Base-by-base conservation (phyloP, 2,329 filamentous ascomycete genomes). In the Berkeleyomyces rouxiae region DNA sequence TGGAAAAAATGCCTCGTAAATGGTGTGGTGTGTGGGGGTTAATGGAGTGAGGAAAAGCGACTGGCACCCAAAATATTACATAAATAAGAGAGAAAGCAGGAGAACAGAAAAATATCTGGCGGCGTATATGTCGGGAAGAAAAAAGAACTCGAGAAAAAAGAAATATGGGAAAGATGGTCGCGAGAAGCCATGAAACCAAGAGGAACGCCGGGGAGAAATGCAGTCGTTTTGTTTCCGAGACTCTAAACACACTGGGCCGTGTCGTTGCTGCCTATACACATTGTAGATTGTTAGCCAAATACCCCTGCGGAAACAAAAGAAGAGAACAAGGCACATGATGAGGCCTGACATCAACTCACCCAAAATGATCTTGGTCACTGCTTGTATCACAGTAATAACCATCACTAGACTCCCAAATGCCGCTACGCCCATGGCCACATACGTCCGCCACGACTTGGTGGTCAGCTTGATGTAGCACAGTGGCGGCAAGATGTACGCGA, bases 401-500 rank as follows among this genome's bases (percentile, higher is more conserved):
- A 96, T 90, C 63, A 96, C 91, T 2, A 79, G 75, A 61, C 81
- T 77, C 3, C 91, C 92, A 77, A 96, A 96, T 10, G 74, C 82
- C 64, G 92, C 88, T n/a, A 83, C 78, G 57, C 79, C 83, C 36
- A 83, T 82, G 10, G 88, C 85, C 65, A 89, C 80, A 65, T 84
- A 85, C 16, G 86, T 90, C 71, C 81, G 85, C 79, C 85, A 87
- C 69, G 82, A 85, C 67, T 84, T 77, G 64, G 84, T 90, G 67
- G 88, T 92, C 65, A 99, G 77, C 75, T 95, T 96, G 70, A 99
- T 87, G 73, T 93, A 99, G 74, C 93, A 99, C 63, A 97, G 76
- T 36, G 93, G 93, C 66, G 93, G 93, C 65, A 99, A 76, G 58
- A 99, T 96, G 71, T 97, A 99, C 0, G 93, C 93, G 72, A 99